Evolutionary conservation across 2,329 filamentous ascomycete species (phyloP), one percentile per base, ranked within the genome.

Genomic region (Aspergillus caelatus): DNA sequence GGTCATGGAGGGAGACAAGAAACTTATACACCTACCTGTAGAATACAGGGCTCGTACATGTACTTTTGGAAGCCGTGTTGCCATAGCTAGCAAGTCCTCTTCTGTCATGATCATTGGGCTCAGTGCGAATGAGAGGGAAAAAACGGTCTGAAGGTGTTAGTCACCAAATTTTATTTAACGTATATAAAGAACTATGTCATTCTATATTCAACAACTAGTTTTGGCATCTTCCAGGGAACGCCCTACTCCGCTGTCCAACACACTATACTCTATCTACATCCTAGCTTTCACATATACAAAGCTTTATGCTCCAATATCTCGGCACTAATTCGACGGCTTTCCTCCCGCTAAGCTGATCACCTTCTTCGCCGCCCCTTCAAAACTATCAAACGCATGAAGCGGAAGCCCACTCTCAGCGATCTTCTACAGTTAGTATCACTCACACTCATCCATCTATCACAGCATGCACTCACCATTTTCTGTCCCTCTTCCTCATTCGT

Each of bases 401-500:
- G 85, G 85, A 70, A 94, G 78, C 1, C 88, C 87, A 72, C 89
- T 92, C 71, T 89, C 83, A 1, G 82, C 83, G 74, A 94, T 89
- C 79, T 85, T 69, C 16, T 34, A 11, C 63, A 43, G 48, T 71
- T 45, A 71, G 67, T 56, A 63, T 57, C 16, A 46, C 2, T 14
- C 61, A 48, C 7, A 32, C 16, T 21, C 32, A 21, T 16, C 8
- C 36, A 21, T 14, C 10, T 52, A 4, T 4, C 21, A 46, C 11
- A 32, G 19, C 14, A 28, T 52, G 26, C 26, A 77, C 79, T 71
- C 67, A 85, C 83, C 72, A 93, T 86, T 73, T 81, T 84, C 81
- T 89, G 88, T 9, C 90, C 91, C 66, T 86, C 81, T 69, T 85
- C 84, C 79, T 94, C 91, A 69, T 91, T 91, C 16, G 91, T 93